Conservation (phyloP, 2,329 filamentous ascomycete genomes). For the Aspergillus costaricaensis region DNA sequence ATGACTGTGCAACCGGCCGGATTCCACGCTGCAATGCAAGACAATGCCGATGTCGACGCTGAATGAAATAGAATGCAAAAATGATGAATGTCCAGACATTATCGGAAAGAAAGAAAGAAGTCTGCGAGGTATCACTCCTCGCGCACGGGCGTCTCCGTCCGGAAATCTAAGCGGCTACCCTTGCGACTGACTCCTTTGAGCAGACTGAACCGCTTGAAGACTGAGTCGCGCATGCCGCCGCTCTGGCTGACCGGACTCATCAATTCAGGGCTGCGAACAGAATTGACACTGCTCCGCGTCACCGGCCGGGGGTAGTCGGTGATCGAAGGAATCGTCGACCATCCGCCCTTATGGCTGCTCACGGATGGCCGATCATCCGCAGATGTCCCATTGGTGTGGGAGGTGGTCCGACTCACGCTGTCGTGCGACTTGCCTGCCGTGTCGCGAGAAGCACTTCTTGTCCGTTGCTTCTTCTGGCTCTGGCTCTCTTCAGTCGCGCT, state of each 20-base stretch:
- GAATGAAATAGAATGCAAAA: constrained; percentile 11
- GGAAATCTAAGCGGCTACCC: constrained; percentile 57
- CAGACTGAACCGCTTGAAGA: constrained; percentile 77
- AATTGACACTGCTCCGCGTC: constrained; percentile 32
- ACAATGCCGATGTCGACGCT: constrained; percentile 7
- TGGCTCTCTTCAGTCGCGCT: constrained; percentile 26
- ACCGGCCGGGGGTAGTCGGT: constrained; percentile 37
- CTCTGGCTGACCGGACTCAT: constrained; percentile 32
- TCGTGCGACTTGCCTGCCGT: constrained; percentile 30
- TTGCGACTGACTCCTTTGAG: constrained; percentile 71
- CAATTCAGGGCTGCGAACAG: constrained; percentile 21
- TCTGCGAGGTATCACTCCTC: constrained; percentile 38
- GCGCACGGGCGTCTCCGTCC: constrained; percentile 31
- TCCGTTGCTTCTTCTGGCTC: constrained; percentile 27
- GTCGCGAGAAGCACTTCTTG: constrained; percentile 33
- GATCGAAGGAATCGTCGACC: constrained; percentile 38
- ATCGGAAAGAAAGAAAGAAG: constrained; percentile 22
- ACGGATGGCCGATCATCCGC: constrained; percentile 21
- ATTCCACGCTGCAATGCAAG: constrained; percentile 23
- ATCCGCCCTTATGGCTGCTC: constrained; percentile 30
- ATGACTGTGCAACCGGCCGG: constrained; percentile 9
- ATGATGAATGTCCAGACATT: constrained; percentile 30
- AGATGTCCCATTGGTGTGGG: constrained; percentile 28
- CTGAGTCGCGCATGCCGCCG: constrained; percentile 56
- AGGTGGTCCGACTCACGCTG: constrained; percentile 31